Evolutionary conservation across 2,329 filamentous ascomycete species (phyloP).

Genomic region (Colletotrichum chrysophilum): DNA sequence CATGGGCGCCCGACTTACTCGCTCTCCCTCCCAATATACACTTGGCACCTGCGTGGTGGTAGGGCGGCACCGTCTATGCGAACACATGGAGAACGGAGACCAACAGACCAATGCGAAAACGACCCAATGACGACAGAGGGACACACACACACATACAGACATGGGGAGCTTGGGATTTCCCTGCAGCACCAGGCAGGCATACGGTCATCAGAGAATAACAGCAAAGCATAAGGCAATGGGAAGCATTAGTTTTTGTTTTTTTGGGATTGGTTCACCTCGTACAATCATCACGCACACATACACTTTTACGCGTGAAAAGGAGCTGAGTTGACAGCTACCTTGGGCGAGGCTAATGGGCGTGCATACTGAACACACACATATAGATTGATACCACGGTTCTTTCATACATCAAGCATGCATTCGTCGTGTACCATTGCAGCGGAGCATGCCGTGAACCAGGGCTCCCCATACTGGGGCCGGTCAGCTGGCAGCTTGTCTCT

Average conservation of each 20-base stretch:
- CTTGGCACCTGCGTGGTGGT: background rate
- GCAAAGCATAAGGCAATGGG: background rate
- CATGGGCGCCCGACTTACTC: slow-evolving; percentile 4
- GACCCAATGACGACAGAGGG: background rate
- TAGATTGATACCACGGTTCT: slow-evolving; percentile 11
- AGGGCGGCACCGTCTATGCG: background rate
- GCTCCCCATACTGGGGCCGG: background rate
- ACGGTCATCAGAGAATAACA: background rate
- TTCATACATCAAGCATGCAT: background rate
- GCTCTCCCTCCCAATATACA: background rate
- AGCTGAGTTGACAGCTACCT: background rate
- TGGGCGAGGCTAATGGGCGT: background rate
- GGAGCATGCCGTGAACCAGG: background rate
- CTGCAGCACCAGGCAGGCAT: background rate
- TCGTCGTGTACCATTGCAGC: background rate
- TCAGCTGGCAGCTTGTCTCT: background rate
- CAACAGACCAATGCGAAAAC: background rate
- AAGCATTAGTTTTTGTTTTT: background rate
- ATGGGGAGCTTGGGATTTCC: background rate
- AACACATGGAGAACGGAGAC: background rate
- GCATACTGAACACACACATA: background rate
- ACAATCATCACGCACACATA: background rate
- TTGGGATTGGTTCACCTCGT: background rate
- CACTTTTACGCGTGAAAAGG: background rate
- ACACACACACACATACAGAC: background rate